Conservation (phyloP, 2,329 filamentous ascomycete genomes). For the Colletotrichum salicis region DNA sequence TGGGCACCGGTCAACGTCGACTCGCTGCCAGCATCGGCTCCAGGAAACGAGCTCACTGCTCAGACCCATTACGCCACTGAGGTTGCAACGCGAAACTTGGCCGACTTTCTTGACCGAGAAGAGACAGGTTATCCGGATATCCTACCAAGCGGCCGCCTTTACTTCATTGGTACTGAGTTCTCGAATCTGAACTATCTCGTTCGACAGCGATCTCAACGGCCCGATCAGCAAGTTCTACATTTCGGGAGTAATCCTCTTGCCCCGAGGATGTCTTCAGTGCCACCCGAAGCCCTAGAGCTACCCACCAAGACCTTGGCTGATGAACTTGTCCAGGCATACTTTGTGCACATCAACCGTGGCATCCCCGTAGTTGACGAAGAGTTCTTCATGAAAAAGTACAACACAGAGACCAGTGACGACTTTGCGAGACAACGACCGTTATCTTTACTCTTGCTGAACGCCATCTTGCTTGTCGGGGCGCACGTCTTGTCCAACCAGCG, state of each 20-base stretch:
- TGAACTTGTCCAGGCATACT: slow-evolving; percentile 61
- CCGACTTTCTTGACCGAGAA: slow-evolving; percentile 61
- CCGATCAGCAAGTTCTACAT: slow-evolving; percentile 44
- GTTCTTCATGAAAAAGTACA: slow-evolving; percentile 60
- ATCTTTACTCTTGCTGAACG: slow-evolving; percentile 60
- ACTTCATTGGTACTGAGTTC: slow-evolving; percentile 65
- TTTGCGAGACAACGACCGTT: slow-evolving; percentile 47
- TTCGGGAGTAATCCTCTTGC: slow-evolving; percentile 46
- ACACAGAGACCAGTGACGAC: slow-evolving; percentile 50
- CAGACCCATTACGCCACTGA: slow-evolving; percentile 42
- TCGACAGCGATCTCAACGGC: slow-evolving; percentile 51
- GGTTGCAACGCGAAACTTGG: slow-evolving; percentile 57
- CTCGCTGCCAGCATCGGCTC: slow-evolving; percentile 4
- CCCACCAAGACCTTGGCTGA: slow-evolving; percentile 60
- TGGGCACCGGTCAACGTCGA: not conserved
- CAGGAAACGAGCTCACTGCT: not conserved
- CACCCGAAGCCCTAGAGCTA: slow-evolving; percentile 59
- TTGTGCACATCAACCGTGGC: slow-evolving; percentile 59
- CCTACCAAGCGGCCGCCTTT: slow-evolving; percentile 57
- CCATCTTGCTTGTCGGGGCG: slow-evolving; percentile 61
- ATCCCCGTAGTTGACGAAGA: slow-evolving; percentile 64
- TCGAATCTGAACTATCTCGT: slow-evolving; percentile 67
- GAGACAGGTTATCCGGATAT: slow-evolving; percentile 57
- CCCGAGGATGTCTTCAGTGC: slow-evolving; percentile 53
- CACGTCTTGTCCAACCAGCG: slow-evolving; percentile 57